Evolutionary conservation across 1,139 yeast species (phyloP).

Genomic region (Yamadazyma songkhlaensis): DNA sequence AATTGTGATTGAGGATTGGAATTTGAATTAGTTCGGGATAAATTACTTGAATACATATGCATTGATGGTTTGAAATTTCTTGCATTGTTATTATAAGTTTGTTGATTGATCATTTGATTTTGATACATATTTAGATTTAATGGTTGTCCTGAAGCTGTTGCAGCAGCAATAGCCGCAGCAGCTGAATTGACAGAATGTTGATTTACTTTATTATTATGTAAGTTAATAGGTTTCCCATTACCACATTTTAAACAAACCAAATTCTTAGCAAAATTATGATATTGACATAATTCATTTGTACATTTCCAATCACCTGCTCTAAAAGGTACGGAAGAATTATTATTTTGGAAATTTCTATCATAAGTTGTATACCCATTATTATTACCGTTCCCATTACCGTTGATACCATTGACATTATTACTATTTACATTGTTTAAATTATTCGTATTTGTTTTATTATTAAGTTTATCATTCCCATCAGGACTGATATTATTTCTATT

Average conservation of each 20-base stretch:
- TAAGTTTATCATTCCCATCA: constrained; percentile 11
- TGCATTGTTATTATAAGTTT: neutral
- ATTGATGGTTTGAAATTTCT: constrained; percentile 4
- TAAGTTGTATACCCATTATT: constrained; percentile 9
- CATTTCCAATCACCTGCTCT: constrained; percentile 99
- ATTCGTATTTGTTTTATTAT: constrained; percentile 12
- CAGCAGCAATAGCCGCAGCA: constrained; percentile 51
- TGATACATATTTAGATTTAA: constrained; percentile 28
- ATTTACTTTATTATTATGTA: constrained; percentile 17
- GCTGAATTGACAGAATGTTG: constrained; percentile 42
- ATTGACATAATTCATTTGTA: constrained; percentile 69
- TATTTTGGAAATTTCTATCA: constrained; percentile 11
- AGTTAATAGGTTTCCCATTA: constrained; percentile 59
- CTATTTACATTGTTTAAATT: neutral
- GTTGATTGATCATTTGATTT: constrained; percentile 19
- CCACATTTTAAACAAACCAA: constrained; percentile 86
- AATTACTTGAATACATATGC: constrained; percentile 6
- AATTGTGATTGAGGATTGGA: constrained; percentile 7
- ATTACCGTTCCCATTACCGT: constrained; percentile 10
- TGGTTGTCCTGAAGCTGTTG: constrained; percentile 53
- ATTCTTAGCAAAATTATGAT: constrained; percentile 93
- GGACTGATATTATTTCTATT: constrained; percentile 11
- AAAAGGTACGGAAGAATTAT: constrained; percentile 60
- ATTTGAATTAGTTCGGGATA: constrained; percentile 13
- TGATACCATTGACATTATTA: constrained; percentile 14